A percentile compares a stretch with the other conserved stretches of the same genome.
phyloP scores from a whole-genome alignment of 805 yeast species.

The Scheffersomyces amazonensis region DNA sequence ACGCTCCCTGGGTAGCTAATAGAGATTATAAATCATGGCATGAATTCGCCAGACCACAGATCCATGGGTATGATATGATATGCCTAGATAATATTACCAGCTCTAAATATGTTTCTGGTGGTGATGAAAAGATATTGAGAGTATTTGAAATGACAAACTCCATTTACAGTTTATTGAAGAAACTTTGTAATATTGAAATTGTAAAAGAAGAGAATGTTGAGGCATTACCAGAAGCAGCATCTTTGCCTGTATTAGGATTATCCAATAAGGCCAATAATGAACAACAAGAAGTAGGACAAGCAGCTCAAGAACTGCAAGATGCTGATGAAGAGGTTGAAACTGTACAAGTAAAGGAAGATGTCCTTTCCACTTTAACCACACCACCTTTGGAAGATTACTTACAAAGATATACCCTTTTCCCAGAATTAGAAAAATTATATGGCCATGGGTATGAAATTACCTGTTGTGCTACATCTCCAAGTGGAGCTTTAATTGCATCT shows the following conservation, averaged over 20 bases:
- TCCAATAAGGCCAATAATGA: conserved; percentile 81
- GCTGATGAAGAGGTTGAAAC: conserved; percentile 30
- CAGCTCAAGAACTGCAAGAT: conserved; percentile 38
- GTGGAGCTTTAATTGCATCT: conserved; percentile 66
- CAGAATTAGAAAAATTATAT: conserved; percentile 89
- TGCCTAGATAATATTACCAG: conserved; percentile 61
- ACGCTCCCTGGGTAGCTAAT: conserved; percentile 54
- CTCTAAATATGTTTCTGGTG: conserved; percentile 81
- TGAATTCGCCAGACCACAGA: conserved; percentile 95
- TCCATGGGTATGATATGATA: conserved; percentile 96
- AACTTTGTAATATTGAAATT: conserved; percentile 46
- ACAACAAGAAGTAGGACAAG: conserved; percentile 39
- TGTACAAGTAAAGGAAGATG: conserved; percentile 34
- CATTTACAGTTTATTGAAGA: conserved; percentile 59
- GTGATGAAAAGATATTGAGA: conserved; percentile 90
- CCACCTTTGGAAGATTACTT: conserved; percentile 91
- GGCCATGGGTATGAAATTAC: conserved; percentile 97
- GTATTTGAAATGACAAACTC: conserved; percentile 86
- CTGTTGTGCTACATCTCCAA: conserved; percentile 69
- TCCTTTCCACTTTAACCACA: conserved; percentile 40
- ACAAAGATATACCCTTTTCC: conserved; percentile 91
- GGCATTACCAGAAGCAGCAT: conserved; percentile 74
- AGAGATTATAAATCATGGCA: conserved; percentile 56
- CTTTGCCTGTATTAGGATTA: conserved; percentile 88
- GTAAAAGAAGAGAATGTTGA: conserved; percentile 18